These are phyloP conservation scores for Dipodascopsis tothii DNA, from an alignment of 805 yeast genomes.

Conservation along the genomic window DNA sequence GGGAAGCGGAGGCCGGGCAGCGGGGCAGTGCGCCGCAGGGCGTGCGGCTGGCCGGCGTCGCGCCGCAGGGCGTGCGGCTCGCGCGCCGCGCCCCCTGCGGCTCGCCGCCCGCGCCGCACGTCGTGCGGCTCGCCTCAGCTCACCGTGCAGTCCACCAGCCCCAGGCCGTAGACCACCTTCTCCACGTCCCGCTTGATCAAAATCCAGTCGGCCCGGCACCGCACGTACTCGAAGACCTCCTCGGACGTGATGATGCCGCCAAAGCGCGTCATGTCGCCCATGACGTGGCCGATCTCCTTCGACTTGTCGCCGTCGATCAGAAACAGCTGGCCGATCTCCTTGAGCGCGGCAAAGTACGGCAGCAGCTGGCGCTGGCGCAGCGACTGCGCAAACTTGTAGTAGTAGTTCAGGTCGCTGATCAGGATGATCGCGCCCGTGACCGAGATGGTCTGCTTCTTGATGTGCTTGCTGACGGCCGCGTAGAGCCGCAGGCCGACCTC, in stretches of 20 bases:
- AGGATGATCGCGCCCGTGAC: slow-evolving; percentile 55
- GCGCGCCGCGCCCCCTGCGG: no score
- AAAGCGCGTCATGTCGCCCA: slow-evolving; percentile 75
- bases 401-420: slow-evolving; percentile 63
- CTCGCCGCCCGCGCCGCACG: no score
- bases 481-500: slow-evolving; percentile 87
- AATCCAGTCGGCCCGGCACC: slow-evolving; percentile 81
- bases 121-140: no score
- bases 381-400: slow-evolving; percentile 57
- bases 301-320: slow-evolving; percentile 68
- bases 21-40: no score
- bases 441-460: slow-evolving; percentile 66
- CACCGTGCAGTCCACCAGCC: slow-evolving; percentile 58
- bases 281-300: slow-evolving; percentile 72
- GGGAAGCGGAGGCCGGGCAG: no score
- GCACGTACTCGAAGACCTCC: slow-evolving; percentile 88
- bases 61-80: no score
- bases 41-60: no score
- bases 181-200: slow-evolving; percentile 72
- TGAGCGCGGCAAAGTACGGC: slow-evolving; percentile 70
- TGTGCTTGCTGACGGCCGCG: slow-evolving; percentile 62
- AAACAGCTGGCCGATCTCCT: slow-evolving; percentile 77
- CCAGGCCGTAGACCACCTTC: slow-evolving; percentile 89
- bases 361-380: slow-evolving; percentile 51
- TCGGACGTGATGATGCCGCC: slow-evolving; percentile 87